phyloP scores from a whole-genome alignment of 768 basidiomycete species.

The Pleurotus tuoliensis region DNA sequence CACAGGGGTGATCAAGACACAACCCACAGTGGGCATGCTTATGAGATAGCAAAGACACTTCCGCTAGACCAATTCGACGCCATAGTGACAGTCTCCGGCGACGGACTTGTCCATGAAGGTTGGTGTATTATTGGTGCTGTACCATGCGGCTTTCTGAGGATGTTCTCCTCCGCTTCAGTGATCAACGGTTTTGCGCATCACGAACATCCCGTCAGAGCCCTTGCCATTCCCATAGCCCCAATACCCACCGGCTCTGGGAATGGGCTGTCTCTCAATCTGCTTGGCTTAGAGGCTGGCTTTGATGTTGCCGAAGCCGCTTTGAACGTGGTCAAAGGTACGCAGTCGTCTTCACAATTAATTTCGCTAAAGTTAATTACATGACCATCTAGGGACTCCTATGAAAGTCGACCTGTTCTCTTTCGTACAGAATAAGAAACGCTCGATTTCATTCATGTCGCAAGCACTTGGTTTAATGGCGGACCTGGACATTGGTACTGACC shows the following conservation, averaged over 20 bases:
- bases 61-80: constrained; percentile 59
- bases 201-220: constrained; percentile 51
- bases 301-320: constrained; percentile 71
- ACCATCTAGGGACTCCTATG: constrained; percentile 58
- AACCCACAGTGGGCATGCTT: constrained; percentile 58
- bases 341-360: neutral
- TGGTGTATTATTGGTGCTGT: neutral
- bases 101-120: constrained; percentile 75
- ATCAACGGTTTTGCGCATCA: constrained; percentile 79
- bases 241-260: constrained; percentile 86
- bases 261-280: constrained; percentile 65
- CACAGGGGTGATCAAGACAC: constrained; percentile 46
- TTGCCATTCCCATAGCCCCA: constrained; percentile 67
- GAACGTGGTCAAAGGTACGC: constrained; percentile 75
- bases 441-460: constrained; percentile 81
- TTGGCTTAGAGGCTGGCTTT: constrained; percentile 67
- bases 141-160: no score
- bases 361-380: no score
- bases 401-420: constrained; percentile 75
- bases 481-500: constrained; percentile 77
- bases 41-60: constrained; percentile 55
- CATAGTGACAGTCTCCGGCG: constrained; percentile 74
- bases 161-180: constrained; percentile 22
- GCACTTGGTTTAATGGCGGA: constrained; percentile 84
- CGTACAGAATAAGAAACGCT: constrained; percentile 58